Evolutionary conservation across 176 grass and related monocot genomes (phyloP).

Genomic region (Oryza longistaminata): DNA sequence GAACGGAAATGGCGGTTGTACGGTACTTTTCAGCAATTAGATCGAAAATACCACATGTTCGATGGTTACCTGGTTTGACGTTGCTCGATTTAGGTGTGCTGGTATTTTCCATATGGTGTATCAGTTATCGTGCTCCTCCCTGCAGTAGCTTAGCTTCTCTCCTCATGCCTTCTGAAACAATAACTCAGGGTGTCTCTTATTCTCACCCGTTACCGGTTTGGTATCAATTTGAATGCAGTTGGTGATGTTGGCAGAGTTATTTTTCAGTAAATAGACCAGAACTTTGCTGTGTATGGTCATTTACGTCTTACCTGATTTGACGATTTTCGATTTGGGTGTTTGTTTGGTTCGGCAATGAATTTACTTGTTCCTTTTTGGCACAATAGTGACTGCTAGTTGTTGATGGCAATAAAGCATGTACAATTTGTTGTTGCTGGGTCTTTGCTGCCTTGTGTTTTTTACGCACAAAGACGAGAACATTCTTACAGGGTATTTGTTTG

Average conservation of each 20-base stretch:
- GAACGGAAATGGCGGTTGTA: background rate
- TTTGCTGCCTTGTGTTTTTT: background rate
- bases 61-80: background rate
- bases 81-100: background rate
- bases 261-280: background rate
- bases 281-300: background rate
- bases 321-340: background rate
- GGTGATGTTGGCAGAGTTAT: background rate
- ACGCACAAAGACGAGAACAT: background rate
- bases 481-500: background rate
- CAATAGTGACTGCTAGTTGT: background rate
- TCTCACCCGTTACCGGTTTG: background rate
- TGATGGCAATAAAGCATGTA: background rate
- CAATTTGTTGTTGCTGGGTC: background rate
- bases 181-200: background rate
- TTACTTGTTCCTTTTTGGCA: background rate
- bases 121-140: background rate
- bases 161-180: background rate
- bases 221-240: background rate
- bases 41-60: background rate
- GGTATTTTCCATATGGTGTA: background rate
- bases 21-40: background rate
- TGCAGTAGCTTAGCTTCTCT: background rate
- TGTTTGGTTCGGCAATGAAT: background rate
- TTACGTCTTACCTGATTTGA: background rate